Evolutionary conservation across 1,284 basidiomycete genomes (phyloP).

Genomic region (Cronartium quercuum): DNA sequence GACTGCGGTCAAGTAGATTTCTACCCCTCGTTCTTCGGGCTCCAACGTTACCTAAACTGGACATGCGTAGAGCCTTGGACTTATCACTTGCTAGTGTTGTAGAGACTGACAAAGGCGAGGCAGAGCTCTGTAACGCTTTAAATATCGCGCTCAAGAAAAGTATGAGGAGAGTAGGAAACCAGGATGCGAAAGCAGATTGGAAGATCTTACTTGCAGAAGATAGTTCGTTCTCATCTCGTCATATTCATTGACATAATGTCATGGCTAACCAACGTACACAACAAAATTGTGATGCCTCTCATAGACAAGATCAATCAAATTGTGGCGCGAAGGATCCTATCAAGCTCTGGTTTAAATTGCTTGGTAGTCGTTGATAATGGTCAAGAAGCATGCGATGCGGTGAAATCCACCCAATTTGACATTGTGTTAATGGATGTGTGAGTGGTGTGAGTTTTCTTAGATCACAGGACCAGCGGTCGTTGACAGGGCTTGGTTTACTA

Average conservation of each 20-base stretch:
- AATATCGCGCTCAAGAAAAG: slow-evolving; percentile 33
- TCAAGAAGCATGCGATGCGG: slow-evolving; percentile 35
- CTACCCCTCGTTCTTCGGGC: slow-evolving; percentile 27
- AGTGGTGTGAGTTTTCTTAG: not conserved
- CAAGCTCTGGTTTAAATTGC: slow-evolving; percentile 25
- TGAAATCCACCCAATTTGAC: slow-evolving; percentile 23
- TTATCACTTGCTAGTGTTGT: slow-evolving; percentile 30
- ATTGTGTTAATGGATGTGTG: slow-evolving; percentile 39
- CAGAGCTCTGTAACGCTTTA: slow-evolving; percentile 33
- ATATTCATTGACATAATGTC: not conserved
- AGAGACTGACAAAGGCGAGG: slow-evolving; percentile 30
- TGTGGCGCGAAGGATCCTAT: slow-evolving; percentile 26
- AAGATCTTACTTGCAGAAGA: slow-evolving; percentile 39
- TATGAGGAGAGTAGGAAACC: slow-evolving; percentile 30
- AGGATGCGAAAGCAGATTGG: slow-evolving; percentile 35
- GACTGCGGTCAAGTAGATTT: slow-evolving; percentile 33
- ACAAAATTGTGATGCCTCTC: too few species aligned
- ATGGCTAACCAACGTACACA: too few species aligned
- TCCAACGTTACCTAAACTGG: slow-evolving; percentile 26
- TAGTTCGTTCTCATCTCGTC: slow-evolving; percentile 8
- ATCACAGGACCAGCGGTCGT: too few species aligned
- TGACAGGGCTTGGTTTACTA: not conserved
- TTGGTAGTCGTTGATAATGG: slow-evolving; percentile 36
- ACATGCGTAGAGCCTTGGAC: slow-evolving; percentile 32
- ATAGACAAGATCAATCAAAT: slow-evolving; percentile 39